Base-by-base conservation (phyloP, 495 filamentous ascomycete species). In the Articulospora tetracladia region DNA sequence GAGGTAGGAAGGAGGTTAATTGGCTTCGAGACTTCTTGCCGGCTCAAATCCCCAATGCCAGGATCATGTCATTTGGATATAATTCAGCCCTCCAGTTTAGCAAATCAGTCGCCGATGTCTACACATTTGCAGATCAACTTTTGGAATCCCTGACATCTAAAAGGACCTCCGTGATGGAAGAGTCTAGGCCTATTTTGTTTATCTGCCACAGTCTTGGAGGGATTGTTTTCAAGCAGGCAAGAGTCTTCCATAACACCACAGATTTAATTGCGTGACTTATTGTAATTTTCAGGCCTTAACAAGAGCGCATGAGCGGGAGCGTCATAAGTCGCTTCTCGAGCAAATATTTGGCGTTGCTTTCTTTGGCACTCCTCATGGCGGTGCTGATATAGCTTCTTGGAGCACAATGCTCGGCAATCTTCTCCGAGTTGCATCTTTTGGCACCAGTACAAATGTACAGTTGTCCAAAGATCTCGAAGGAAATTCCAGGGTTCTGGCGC, bases 11-110 rank as follows among this genome's bases (percentile, higher is more conserved):
- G 34, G n/a, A 10, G 10, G 34, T 39, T n/a, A 54, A 20, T 11
- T 59, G 56, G 56, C 56, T 59, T 22, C 8, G 26, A 51, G 56
- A 59, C 19, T 34, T 53, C 41, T 23, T 59, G 19, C 56, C 56
- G 12, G 10, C 17, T 4, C 8, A 54, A 17, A 15, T 59, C 10
- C 46, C 25, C n/a, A n/a, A n/a, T n/a, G n/a, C n/a, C n/a, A n/a
- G n/a, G n/a, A n/a, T n/a, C n/a, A n/a, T n/a, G n/a, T n/a, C n/a
- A n/a, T n/a, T n/a, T n/a, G n/a, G n/a, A n/a, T n/a, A n/a, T n/a
- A n/a, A n/a, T n/a, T n/a, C n/a, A n/a, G n/a, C n/a, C n/a, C n/a
- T n/a, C n/a, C n/a, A n/a, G n/a, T n/a, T n/a, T n/a, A n/a, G n/a
- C n/a, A n/a, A n/a, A n/a, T n/a, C n/a, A n/a, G n/a, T n/a, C n/a